Percentiles rank a stretch among this genome's conserved stretches.
These are phyloP conservation scores for Hygrophila difformis DNA, from an alignment of 257 asterid species.

Conservation along the genomic window DNA sequence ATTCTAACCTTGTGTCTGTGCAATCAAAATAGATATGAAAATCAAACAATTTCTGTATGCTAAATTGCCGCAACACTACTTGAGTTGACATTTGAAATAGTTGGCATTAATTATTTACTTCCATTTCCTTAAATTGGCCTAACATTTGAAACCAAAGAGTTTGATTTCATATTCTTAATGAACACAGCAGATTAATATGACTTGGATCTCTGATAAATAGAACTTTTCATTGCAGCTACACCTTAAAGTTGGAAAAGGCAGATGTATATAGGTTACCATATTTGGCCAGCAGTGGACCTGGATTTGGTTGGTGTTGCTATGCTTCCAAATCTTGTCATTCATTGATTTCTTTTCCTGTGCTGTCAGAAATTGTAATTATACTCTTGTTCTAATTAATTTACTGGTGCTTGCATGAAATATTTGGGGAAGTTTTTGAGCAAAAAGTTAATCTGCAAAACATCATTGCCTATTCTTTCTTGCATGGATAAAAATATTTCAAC, in stretches of 20 bases:
- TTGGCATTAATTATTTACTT: slow-evolving; percentile 11
- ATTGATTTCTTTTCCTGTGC: slow-evolving; percentile 14
- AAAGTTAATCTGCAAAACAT: not conserved
- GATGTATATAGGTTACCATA: slow-evolving; percentile 94
- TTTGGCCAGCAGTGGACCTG: slow-evolving; percentile 89
- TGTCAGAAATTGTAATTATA: not conserved
- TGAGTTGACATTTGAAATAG: not conserved
- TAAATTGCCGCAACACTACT: not conserved
- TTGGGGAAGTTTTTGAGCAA: no score
- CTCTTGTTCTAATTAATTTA: no score
- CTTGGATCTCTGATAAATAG: slow-evolving; percentile 17
- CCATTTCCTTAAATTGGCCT: not conserved
- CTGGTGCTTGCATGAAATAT: no score
- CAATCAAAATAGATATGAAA: not conserved
- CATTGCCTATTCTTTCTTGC: not conserved
- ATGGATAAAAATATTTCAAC: not conserved
- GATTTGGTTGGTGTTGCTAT: slow-evolving; percentile 75
- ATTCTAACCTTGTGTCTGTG: not conserved
- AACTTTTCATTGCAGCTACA: slow-evolving; percentile 52
- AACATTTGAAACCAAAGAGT: not conserved
- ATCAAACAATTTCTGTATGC: not conserved
- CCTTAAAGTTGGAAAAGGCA: slow-evolving; percentile 92
- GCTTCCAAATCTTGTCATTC: slow-evolving; percentile 9
- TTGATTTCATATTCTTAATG: not conserved
- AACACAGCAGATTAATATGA: not conserved